These are phyloP conservation scores for Clavispora phyllophila DNA, from an alignment of 805 yeast genomes.

Conservation along the genomic window DNA sequence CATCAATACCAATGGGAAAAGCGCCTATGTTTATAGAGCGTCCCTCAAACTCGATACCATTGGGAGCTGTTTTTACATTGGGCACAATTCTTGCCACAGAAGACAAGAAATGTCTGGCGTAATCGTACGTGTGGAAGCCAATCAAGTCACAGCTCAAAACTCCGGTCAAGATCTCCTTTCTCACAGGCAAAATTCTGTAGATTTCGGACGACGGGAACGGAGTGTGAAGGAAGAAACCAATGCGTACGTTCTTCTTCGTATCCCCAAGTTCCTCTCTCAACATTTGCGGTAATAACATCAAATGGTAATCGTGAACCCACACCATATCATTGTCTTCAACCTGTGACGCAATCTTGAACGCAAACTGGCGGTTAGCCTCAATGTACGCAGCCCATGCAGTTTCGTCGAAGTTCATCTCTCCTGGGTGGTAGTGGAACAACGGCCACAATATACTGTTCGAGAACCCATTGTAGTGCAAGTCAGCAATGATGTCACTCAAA, in stretches of 20 bases:
- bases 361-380: slow-evolving; percentile 83
- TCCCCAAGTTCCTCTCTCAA: slow-evolving; percentile 57
- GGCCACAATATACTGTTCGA: slow-evolving; percentile 97
- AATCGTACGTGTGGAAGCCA: slow-evolving; percentile 99
- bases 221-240: slow-evolving; percentile 94
- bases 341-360: slow-evolving; percentile 62
- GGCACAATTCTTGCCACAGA: slow-evolving; percentile 77
- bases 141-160: slow-evolving; percentile 89
- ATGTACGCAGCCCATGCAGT: slow-evolving; percentile 97
- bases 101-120: slow-evolving; percentile 91
- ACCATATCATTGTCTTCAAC: slow-evolving; percentile 80
- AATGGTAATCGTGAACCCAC: slow-evolving; percentile 98
- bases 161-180: slow-evolving; percentile 87
- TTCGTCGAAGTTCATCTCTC: slow-evolving; percentile 97
- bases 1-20: slow-evolving; percentile 98
- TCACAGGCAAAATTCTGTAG: slow-evolving; percentile 90
- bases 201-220: slow-evolving; percentile 98
- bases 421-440: slow-evolving; percentile 96
- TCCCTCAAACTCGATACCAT: slow-evolving; percentile 76
- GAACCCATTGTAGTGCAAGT: slow-evolving; percentile 94
- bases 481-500: slow-evolving; percentile 84
- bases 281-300: slow-evolving; percentile 92
- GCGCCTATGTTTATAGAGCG: slow-evolving; percentile 86
- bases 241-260: slow-evolving; percentile 51
- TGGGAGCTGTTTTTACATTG: slow-evolving; percentile 79